Evolutionary conservation across 2,329 filamentous ascomycete species (phyloP).

Genomic region (Ophioceras dolichostomum): DNA sequence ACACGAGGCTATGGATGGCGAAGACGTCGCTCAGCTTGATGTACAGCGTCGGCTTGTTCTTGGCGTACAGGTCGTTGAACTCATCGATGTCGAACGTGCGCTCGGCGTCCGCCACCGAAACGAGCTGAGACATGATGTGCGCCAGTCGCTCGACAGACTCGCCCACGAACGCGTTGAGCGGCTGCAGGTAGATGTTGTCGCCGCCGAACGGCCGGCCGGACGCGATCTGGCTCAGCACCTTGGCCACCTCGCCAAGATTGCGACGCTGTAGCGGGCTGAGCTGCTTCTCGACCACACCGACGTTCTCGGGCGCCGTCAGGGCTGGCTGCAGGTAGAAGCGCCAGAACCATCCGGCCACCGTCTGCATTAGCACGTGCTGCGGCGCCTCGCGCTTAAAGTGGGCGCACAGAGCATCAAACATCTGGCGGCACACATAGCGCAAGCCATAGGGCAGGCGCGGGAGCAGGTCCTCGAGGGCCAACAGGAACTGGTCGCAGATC

Average conservation of each 20-base stretch:
- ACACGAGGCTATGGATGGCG: constrained; percentile 81
- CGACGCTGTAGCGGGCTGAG: constrained; percentile 86
- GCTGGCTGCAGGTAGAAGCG: constrained; percentile 87
- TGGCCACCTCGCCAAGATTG: constrained; percentile 81
- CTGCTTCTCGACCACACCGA: constrained; percentile 81
- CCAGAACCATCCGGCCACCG: constrained; percentile 88
- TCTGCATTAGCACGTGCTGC: constrained; percentile 64
- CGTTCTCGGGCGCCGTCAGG: constrained; percentile 78
- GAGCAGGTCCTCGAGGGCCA: constrained; percentile 68
- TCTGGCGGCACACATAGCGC: constrained; percentile 76
- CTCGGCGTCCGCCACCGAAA: constrained; percentile 78
- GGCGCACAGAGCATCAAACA: constrained; percentile 63
- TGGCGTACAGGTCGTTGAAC: constrained; percentile 94
- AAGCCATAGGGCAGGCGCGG: constrained; percentile 89
- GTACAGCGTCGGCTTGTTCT: constrained; percentile 95
- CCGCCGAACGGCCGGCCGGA: constrained; percentile 84
- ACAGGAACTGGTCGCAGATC: constrained; percentile 84
- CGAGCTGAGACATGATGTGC: constrained; percentile 63
- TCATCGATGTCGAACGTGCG: constrained; percentile 95
- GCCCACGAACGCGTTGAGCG: constrained; percentile 80
- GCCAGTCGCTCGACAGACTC: constrained; percentile 73
- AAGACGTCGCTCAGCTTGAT: constrained; percentile 99
- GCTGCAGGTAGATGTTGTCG: constrained; percentile 91
- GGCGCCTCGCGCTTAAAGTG: constrained; percentile 76
- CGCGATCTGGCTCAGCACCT: constrained; percentile 81